These are phyloP conservation scores for Angomonas ambiguus DNA, from an alignment of 208 protist species.

Conservation along the genomic window DNA sequence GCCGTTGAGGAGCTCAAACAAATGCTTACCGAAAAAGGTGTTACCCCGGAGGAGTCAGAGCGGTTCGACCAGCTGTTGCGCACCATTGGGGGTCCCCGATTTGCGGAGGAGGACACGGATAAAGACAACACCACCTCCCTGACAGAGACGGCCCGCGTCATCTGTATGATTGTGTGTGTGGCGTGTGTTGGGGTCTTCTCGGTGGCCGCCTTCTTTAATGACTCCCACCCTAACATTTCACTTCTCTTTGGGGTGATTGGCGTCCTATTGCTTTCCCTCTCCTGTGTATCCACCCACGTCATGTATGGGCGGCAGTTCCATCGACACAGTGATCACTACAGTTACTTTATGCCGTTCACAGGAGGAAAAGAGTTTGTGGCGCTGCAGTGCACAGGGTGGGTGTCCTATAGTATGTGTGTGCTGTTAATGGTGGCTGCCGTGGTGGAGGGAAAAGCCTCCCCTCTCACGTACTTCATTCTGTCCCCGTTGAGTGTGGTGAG, in stretches of 20 bases:
- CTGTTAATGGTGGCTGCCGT: constrained; percentile 36
- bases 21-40: constrained; percentile 5
- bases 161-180: background rate
- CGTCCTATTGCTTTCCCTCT: constrained; percentile 60
- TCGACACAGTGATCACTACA: constrained; percentile 31
- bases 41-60: background rate
- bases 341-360: constrained; percentile 71
- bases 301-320: constrained; percentile 60
- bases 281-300: constrained; percentile 53
- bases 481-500: constrained; percentile 37
- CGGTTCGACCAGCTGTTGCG: background rate
- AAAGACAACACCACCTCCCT: background rate
- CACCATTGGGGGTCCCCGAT: background rate
- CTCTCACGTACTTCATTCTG: constrained; percentile 29
- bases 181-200: background rate
- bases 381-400: constrained; percentile 55
- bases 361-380: constrained; percentile 53
- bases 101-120: background rate
- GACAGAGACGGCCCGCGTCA: background rate
- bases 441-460: constrained; percentile 34
- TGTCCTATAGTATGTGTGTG: constrained; percentile 33
- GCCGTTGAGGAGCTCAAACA: constrained; percentile 13
- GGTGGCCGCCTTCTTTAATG: background rate
- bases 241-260: constrained; percentile 37
- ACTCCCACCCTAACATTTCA: constrained; percentile 30